These are phyloP conservation scores for Pisolithus marmoratus DNA, from an alignment of 768 basidiomycete genomes.

Conservation along the genomic window DNA sequence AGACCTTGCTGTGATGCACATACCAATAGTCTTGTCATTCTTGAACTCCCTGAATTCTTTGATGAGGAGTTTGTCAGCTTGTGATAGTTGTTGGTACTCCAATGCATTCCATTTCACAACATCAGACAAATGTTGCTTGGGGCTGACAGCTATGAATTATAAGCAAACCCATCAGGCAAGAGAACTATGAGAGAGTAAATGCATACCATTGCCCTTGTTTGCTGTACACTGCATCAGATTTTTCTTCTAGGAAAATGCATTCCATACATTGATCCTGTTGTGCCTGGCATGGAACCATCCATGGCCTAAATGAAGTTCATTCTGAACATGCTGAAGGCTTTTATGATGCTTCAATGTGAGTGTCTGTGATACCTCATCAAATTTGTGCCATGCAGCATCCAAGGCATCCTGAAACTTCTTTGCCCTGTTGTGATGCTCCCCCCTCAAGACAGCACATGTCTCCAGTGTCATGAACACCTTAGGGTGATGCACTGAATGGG, in stretches of 20 bases:
- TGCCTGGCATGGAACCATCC: not conserved
- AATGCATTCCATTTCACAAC: not conserved
- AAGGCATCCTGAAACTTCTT: not conserved
- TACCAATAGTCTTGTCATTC: not conserved
- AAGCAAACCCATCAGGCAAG: no score
- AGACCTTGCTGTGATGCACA: not conserved
- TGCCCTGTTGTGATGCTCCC: not conserved
- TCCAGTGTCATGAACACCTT: not conserved
- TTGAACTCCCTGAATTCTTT: not conserved
- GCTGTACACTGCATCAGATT: not conserved
- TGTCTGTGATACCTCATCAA: not conserved
- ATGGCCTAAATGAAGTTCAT: constrained; percentile 4
- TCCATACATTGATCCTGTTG: constrained; percentile 3
- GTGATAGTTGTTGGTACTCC: not conserved
- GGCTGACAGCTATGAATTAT: not conserved
- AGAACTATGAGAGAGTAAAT: not conserved
- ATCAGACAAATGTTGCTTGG: not conserved
- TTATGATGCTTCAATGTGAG: constrained; percentile 1
- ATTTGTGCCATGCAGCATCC: not conserved
- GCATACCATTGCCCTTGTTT: not conserved
- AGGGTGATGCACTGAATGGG: no score
- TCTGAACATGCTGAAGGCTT: constrained; percentile 2
- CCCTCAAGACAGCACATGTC: not conserved
- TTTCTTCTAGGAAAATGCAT: constrained; percentile 7
- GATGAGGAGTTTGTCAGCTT: not conserved